Evolutionary conservation across 106 monocot species (phyloP).

Genomic region (Allium fistulosum): DNA sequence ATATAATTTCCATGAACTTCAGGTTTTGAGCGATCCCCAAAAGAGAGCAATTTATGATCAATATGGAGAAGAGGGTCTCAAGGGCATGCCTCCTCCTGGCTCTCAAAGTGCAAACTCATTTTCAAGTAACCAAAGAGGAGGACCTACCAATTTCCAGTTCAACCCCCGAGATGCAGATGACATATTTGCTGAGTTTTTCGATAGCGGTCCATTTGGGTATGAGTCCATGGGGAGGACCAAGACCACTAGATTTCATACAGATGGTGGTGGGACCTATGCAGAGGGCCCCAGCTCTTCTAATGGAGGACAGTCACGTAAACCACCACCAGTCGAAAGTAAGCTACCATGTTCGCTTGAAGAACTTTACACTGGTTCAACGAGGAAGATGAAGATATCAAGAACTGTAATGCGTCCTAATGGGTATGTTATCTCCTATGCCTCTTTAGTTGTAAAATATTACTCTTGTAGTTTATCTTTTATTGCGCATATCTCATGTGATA

Average conservation of each 20-base stretch:
- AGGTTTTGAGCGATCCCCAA: conserved; percentile 45
- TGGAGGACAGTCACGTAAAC: conserved; percentile 25
- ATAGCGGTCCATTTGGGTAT: conserved; percentile 34
- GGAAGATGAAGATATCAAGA: conserved; percentile 75
- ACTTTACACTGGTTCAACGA: conserved; percentile 47
- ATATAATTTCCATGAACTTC: not conserved
- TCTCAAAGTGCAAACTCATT: conserved; percentile 29
- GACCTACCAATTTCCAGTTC: conserved; percentile 36
- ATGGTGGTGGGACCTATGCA: conserved; percentile 28
- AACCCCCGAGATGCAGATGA: conserved; percentile 61
- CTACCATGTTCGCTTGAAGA: conserved; percentile 56
- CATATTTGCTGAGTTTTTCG: conserved; percentile 69
- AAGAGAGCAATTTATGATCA: conserved; percentile 55
- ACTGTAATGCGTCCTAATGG: conserved; percentile 36
- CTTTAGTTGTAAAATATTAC: too few relatives aligned
- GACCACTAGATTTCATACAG: conserved; percentile 45
- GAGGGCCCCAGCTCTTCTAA: conserved; percentile 25
- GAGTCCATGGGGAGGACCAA: conserved; percentile 30
- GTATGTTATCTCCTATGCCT: conserved; percentile 8
- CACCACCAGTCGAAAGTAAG: conserved; percentile 52
- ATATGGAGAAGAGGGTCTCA: conserved; percentile 54
- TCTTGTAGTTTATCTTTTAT: too few relatives aligned
- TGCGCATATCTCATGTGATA: too few relatives aligned
- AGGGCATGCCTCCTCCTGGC: conserved; percentile 48
- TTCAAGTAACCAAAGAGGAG: conserved; percentile 18